Conservation (phyloP, 169 alveolate species). For the Haemoproteus tartakovskyi region DNA sequence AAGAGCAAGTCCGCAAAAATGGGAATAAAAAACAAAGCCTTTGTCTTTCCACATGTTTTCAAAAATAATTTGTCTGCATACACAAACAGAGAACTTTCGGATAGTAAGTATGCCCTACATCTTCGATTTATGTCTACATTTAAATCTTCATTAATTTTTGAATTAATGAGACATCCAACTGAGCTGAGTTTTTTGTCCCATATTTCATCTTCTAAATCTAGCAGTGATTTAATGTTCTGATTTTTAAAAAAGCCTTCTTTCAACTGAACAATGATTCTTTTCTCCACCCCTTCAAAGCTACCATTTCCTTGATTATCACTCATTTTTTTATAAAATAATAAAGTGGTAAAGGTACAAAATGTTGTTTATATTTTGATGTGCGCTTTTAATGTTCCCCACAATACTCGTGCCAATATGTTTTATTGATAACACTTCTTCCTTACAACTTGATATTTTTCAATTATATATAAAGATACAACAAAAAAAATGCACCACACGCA, state of each 20-base stretch:
- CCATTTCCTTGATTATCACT: too few relatives aligned
- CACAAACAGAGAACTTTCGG: conserved; percentile 46
- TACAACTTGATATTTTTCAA: too few relatives aligned
- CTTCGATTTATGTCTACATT: conserved; percentile 5
- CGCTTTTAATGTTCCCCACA: too few relatives aligned
- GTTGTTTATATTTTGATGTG: too few relatives aligned
- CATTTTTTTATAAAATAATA: too few relatives aligned
- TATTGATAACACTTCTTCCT: too few relatives aligned
- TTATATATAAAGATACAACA: too few relatives aligned
- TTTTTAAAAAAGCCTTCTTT: conserved; percentile 5
- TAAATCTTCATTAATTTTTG: conserved; percentile 26
- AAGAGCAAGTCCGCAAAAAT: conserved; percentile 30
- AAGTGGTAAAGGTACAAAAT: too few relatives aligned
- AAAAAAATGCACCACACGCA: too few relatives aligned
- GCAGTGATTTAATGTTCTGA: conserved; percentile 1
- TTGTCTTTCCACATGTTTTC: conserved; percentile 57
- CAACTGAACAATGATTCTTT: conserved; percentile 19
- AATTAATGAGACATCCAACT: conserved; percentile 39
- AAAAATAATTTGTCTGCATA: conserved; percentile 11
- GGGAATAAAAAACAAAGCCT: conserved; percentile 47
- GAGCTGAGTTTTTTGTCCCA: conserved; percentile 26
- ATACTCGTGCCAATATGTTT: too few relatives aligned
- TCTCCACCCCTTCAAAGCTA: conserved; percentile 54
- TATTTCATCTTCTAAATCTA: conserved; percentile 11
- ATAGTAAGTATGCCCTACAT: conserved; percentile 30